A percentile compares a stretch with the other conserved stretches of the same genome.
These are phyloP conservation scores for Isabelozyma gotoi DNA, from an alignment of 805 yeast species.

Conservation along the genomic window DNA sequence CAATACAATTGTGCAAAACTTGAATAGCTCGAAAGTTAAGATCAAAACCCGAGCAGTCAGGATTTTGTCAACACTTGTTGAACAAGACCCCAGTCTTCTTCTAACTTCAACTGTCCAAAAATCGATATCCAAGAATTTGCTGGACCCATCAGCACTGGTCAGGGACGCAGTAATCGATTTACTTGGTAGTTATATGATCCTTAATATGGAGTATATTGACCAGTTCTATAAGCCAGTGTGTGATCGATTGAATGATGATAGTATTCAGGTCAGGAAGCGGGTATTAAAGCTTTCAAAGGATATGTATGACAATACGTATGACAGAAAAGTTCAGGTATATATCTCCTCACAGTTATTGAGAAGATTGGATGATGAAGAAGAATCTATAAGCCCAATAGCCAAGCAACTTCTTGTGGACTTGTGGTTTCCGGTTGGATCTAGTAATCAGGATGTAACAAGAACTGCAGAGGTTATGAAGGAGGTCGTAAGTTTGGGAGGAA, in stretches of 20 bases:
- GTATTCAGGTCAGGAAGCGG: slow-evolving; percentile 63
- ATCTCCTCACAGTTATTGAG: slow-evolving; percentile 53
- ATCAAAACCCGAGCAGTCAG: slow-evolving; percentile 59
- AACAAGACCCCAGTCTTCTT: slow-evolving; percentile 52
- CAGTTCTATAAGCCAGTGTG: slow-evolving; percentile 52
- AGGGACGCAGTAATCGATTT: slow-evolving; percentile 76
- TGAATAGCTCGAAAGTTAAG: slow-evolving; percentile 32
- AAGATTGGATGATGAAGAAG: slow-evolving; percentile 72
- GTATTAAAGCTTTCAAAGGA: slow-evolving; percentile 52
- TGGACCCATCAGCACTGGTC: slow-evolving; percentile 67
- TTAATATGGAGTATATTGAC: slow-evolving; percentile 44
- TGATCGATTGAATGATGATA: slow-evolving; percentile 54
- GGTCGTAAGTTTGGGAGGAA: slow-evolving; percentile 36
- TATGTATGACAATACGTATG: slow-evolving; percentile 41
- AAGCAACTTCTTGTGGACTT: slow-evolving; percentile 24
- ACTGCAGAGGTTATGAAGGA: slow-evolving; percentile 35
- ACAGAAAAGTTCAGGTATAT: slow-evolving; percentile 30
- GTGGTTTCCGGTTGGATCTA: slow-evolving; percentile 15
- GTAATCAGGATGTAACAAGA: neutral
- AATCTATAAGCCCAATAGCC: slow-evolving; percentile 41
- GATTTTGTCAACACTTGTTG: slow-evolving; percentile 55
- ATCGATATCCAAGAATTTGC: slow-evolving; percentile 51
- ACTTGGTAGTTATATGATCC: slow-evolving; percentile 46
- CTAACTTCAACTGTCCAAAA: slow-evolving; percentile 48
- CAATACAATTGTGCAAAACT: slow-evolving; percentile 39